These are phyloP conservation scores for Trichosanthes truncata DNA, from an alignment of 306 rosid species.

Conservation along the genomic window DNA sequence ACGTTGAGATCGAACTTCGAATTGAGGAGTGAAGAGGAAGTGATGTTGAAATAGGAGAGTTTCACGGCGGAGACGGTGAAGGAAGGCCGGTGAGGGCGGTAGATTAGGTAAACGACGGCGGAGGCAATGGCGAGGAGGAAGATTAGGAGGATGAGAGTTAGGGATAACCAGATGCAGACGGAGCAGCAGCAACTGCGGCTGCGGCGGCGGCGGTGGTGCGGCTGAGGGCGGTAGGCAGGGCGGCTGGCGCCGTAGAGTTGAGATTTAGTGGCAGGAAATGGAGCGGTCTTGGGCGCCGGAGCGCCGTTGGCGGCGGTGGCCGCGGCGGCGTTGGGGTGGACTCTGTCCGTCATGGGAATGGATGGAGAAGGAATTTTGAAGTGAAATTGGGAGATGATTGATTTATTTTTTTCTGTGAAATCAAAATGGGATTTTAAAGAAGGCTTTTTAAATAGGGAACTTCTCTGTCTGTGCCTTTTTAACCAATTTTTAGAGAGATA, in stretches of 20 bases:
- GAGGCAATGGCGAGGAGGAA: slow-evolving; percentile 36
- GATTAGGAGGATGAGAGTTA: slow-evolving; percentile 36
- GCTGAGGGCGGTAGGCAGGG: slow-evolving; percentile 14
- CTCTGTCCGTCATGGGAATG: slow-evolving; percentile 5
- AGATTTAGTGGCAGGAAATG: slow-evolving; percentile 6
- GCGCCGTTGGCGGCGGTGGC: slow-evolving; percentile 2
- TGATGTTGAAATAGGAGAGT: slow-evolving; percentile 22
- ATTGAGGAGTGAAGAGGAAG: slow-evolving; percentile 24
- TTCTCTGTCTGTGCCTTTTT: neutral
- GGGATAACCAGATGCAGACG: slow-evolving; percentile 41
- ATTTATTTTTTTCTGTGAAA: neutral
- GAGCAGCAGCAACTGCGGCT: slow-evolving; percentile 51
- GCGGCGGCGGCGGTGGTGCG: slow-evolving; percentile 13
- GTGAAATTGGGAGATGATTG: neutral
- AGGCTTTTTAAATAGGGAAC: neutral
- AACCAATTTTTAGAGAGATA: neutral
- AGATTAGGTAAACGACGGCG: slow-evolving; percentile 46
- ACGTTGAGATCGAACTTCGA: slow-evolving; percentile 34
- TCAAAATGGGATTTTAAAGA: neutral
- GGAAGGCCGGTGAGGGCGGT: slow-evolving; percentile 43
- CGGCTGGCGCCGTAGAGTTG: slow-evolving; percentile 13
- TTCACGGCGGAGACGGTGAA: slow-evolving; percentile 31
- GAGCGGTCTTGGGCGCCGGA: slow-evolving; percentile 1
- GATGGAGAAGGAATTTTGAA: neutral
- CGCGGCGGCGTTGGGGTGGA: slow-evolving; percentile 6